Evolutionary conservation across 139 green algal genomes (phyloP), one percentile per base, ranked within the genome.

Genomic region (Tetradesmus lagerheimii): DNA sequence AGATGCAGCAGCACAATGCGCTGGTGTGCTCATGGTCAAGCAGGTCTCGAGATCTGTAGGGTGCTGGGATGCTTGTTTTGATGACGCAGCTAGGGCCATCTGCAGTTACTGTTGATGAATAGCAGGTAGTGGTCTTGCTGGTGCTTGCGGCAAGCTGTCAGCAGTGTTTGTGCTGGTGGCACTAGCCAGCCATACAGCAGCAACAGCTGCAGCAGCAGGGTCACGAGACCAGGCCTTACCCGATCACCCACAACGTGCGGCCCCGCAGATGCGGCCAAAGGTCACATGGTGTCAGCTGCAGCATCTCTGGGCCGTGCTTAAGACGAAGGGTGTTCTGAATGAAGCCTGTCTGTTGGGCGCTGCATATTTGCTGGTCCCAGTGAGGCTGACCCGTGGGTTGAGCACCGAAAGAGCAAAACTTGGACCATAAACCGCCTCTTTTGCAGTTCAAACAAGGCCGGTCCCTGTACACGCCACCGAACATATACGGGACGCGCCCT

Each of bases 271-370:
- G 78, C 11, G n/a, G 14, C 76, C 62, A 87, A 38, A 91, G 9
- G 18, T 91, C 87, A 34, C 87, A 91, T 41, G 87, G 87, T 15
- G 87, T 87, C 50, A 91, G 75, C 3, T 23, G 8, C 75, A 90
- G 47, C 45, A 83, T n/a, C 20, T 83, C 86, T 27, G 57, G 57
- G 23, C 57, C 57, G 20, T 71, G 57, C 20, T 71, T 71, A 20
- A 71, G 57, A 8, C 57, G 23, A 71, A 71, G 57, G 57, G 57
- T n/a, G 23, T 23, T 71, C 25, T 31, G 11, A 71, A 71, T 31
- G 57, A 71, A 71, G 57, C 57, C 57, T 71, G 20, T 71, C 8
- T 71, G 57, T 71, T 71, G 57, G 50, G 25, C 35, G 35, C 62
- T 80, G 62, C 87, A 91, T 37, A 87, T 47, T 31, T 91, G 87